Evolutionary conservation across 352 stramenopile genomes (phyloP), one percentile per base, ranked within the genome.

Genomic region (Globisporangium solare): DNA sequence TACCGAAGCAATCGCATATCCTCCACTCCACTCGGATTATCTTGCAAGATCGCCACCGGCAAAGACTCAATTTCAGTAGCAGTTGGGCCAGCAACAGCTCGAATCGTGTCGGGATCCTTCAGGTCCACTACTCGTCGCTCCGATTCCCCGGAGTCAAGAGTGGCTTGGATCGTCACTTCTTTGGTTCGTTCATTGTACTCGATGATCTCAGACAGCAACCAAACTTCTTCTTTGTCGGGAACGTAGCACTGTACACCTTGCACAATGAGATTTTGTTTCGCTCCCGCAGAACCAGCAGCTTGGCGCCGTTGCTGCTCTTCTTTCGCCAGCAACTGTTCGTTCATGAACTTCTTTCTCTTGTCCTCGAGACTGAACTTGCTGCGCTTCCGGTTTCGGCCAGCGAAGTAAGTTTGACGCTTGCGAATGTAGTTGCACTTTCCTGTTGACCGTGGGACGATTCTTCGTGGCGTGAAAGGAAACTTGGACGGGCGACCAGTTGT

Each of bases 211-310:
- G 86, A 78, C 13, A 91, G 66, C 42, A 94, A 60, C 86, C 86
- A 95, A 48, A 93, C 84, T 31, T 95, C 77, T 2, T 93, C 80
- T 50, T 90, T 87, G 64, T 95, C 86, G 15, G 86, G 86, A 42
- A 95, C 84, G 65, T 93, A 95, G 72, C 86, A 95, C 60, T 94
- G 83, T 18, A 94, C 83, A n/a, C 86, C 86, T 1, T 79, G 81
- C 3, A 94, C 86, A 63, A 93, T 94, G 51, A 92, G 66, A 58
- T 94, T 94, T 40, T 90, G 80, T 57, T 89, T 94, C 52, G 80
- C 67, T 12, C 22, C 79, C 22, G 67, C 70, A 7, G 79, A 78
- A 20, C 82, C 86, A 13, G 67, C 71, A 42, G 73, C 74, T 42
- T 89, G 70, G 2, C 76, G 78, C 22, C 79, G 75, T 20, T 78